These are phyloP conservation scores for Colletotrichum filicis DNA, from an alignment of 2,329 filamentous ascomycete genomes.

Conservation along the genomic window DNA sequence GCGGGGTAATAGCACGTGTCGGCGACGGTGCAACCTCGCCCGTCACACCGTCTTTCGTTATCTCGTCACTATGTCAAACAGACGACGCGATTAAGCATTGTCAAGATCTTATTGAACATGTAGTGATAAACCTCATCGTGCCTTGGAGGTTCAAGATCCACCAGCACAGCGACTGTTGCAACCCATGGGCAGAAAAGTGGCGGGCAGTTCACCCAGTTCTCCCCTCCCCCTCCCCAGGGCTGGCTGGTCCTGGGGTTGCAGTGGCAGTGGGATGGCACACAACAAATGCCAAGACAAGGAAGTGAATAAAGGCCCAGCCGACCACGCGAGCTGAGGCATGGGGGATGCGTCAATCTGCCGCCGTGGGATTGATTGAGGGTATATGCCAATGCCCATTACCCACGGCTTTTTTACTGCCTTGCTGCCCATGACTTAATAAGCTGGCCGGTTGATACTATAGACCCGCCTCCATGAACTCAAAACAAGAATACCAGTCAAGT, in stretches of 20 bases:
- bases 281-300: slow-evolving; percentile 2
- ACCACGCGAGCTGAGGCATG: slow-evolving; percentile 21
- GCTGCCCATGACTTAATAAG: neutral
- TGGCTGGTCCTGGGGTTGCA: slow-evolving; percentile 7
- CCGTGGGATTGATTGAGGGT: slow-evolving; percentile 7
- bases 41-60: slow-evolving; percentile 18
- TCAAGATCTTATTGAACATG: neutral
- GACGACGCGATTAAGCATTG: neutral
- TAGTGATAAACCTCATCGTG: neutral
- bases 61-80: neutral
- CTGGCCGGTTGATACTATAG: neutral
- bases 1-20: slow-evolving; percentile 15
- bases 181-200: neutral
- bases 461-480: neutral
- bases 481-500: neutral
- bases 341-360: slow-evolving; percentile 26
- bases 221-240: too few species aligned
- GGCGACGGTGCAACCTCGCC: neutral
- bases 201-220: neutral
- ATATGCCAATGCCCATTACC: slow-evolving; percentile 1
- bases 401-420: neutral
- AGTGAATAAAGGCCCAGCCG: neutral
- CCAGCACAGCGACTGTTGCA: neutral
- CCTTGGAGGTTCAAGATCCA: neutral
- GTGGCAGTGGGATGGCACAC: slow-evolving; percentile 9